Percentiles rank a stretch among this genome's conserved stretches.
phyloP scores from a whole-genome alignment of 2,329 filamentous ascomycete genomes.

The Laburnicola sp. region DNA sequence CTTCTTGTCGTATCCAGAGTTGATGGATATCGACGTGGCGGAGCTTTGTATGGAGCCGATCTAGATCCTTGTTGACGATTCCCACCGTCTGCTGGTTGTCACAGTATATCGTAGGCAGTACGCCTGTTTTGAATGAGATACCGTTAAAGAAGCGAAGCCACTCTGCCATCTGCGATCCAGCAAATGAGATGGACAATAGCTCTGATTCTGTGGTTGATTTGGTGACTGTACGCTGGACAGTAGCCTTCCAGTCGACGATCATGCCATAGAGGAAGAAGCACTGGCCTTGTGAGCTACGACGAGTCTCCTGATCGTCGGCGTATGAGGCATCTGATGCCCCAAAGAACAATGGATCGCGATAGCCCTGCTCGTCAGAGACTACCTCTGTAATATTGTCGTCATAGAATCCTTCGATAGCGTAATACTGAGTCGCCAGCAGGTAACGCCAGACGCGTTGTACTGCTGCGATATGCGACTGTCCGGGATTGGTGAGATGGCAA shows the following conservation, averaged over 20 bases:
- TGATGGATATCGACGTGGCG: background rate
- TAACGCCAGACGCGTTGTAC: constrained; percentile 3
- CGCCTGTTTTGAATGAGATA: background rate
- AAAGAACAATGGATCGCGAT: constrained; percentile 9
- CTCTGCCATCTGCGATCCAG: constrained; percentile 7
- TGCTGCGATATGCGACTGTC: constrained; percentile 10
- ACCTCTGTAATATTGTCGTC: constrained; percentile 1
- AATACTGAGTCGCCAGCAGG: constrained; percentile 4
- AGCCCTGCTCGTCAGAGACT: background rate
- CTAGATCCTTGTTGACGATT: background rate
- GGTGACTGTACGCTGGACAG: constrained; percentile 16
- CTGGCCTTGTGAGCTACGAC: constrained; percentile 15
- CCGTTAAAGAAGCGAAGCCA: constrained; percentile 12
- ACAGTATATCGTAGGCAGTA: constrained; percentile 1
- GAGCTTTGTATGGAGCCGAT: constrained; percentile 8
- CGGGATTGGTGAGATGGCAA: constrained; percentile 18
- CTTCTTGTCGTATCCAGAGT: background rate
- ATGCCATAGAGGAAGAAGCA: constrained; percentile 18
- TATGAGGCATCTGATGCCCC: constrained; percentile 20
- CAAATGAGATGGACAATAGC: constrained; percentile 11
- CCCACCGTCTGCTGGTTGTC: constrained; percentile 15
- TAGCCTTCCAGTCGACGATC: constrained; percentile 19
- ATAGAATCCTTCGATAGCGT: background rate
- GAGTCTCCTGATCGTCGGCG: constrained; percentile 11
- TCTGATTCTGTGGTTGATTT: constrained; percentile 22